Percentiles rank a stretch among this genome's conserved stretches.
These are phyloP conservation scores for Ustilago loliicola DNA, from an alignment of 1,284 basidiomycete genomes.

Conservation along the genomic window DNA sequence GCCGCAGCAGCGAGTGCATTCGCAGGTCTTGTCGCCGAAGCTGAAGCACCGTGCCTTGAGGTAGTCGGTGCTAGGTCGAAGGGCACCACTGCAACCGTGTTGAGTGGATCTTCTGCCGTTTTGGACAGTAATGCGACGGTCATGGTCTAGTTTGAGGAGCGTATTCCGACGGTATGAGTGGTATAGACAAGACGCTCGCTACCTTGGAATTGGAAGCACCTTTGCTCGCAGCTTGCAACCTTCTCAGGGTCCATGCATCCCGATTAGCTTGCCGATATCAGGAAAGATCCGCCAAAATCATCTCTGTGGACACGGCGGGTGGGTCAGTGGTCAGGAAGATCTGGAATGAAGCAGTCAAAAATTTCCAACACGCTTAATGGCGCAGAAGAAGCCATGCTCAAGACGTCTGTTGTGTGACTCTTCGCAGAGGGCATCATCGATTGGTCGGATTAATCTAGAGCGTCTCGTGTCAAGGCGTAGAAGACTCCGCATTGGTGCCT, in stretches of 20 bases:
- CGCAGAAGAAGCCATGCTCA: background rate
- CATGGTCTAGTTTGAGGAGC: constrained; percentile 10
- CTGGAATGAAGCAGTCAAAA: constrained; percentile 9
- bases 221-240: background rate
- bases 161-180: background rate
- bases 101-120: constrained; percentile 9
- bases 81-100: constrained; percentile 44
- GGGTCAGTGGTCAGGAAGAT: constrained; percentile 6
- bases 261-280: constrained; percentile 16
- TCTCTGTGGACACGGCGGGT: background rate
- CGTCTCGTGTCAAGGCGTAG: background rate
- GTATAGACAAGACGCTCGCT: no score
- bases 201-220: background rate
- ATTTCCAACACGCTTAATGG: background rate
- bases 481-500: constrained; percentile 17
- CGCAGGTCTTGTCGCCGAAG: background rate
- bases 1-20: constrained; percentile 31
- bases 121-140: constrained; percentile 2
- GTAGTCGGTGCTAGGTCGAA: constrained; percentile 11
- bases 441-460: constrained; percentile 7
- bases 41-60: constrained; percentile 9
- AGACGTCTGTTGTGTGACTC: constrained; percentile 17
- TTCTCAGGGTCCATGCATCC: constrained; percentile 30
- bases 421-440: constrained; percentile 3
- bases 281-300: constrained; percentile 2